Evolutionary conservation across 2,329 filamentous ascomycete species (phyloP).

Genomic region (Nemania sp.): DNA sequence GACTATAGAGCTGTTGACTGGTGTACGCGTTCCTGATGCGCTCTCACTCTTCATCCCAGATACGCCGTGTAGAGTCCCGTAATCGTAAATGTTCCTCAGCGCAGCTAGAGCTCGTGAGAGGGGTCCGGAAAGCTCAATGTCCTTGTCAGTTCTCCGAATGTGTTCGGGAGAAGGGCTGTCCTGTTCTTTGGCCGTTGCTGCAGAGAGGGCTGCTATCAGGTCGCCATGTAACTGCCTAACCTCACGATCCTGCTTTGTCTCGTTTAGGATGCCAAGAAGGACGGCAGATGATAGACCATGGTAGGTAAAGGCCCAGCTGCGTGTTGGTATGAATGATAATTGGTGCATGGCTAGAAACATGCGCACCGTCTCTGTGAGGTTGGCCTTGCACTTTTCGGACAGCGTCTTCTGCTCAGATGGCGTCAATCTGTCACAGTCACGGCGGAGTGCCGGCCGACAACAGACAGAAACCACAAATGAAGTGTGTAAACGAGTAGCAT

Average conservation of each 20-base stretch:
- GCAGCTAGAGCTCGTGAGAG: conserved; percentile 63
- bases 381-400: conserved; percentile 62
- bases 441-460: conserved; percentile 63
- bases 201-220: conserved; percentile 64
- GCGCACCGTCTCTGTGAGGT: conserved; percentile 66
- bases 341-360: conserved; percentile 73
- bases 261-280: conserved; percentile 64
- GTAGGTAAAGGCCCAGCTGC: conserved; percentile 70
- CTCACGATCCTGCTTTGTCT: conserved; percentile 65
- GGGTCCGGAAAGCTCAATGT: conserved; percentile 65
- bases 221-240: conserved; percentile 66
- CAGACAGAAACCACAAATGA: conserved; percentile 68
- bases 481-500: conserved; percentile 65
- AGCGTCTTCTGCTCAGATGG: conserved; percentile 57
- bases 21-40: conserved; percentile 48
- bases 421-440: conserved; percentile 55
- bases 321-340: conserved; percentile 66
- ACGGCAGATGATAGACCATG: conserved; percentile 68
- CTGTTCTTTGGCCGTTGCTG: conserved; percentile 65
- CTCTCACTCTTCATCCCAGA: conserved; percentile 52
- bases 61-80: conserved; percentile 59
- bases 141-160: conserved; percentile 58
- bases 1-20: conserved; percentile 51
- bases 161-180: conserved; percentile 55
- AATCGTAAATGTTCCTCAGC: conserved; percentile 67